Percentiles rank a stretch among this genome's conserved stretches.
phyloP scores from a whole-genome alignment of 345 rosid genomes.

The Melaleuca quinquenervia region DNA sequence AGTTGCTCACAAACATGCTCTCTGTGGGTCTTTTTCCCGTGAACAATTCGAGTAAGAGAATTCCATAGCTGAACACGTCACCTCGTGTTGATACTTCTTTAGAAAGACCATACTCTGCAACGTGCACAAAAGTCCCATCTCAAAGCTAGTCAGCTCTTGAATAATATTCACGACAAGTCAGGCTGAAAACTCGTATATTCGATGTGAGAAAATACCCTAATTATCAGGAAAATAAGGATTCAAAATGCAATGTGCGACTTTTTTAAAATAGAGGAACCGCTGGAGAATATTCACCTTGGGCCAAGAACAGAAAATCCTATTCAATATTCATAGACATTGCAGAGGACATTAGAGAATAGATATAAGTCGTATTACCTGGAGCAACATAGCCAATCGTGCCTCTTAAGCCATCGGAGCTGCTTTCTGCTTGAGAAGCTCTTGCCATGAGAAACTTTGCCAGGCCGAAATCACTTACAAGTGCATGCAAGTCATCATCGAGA shows the following conservation, averaged over 20 bases:
- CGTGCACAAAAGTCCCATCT: neutral
- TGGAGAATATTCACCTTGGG: neutral
- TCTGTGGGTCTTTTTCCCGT: slow-evolving; percentile 8
- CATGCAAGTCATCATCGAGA: slow-evolving; percentile 4
- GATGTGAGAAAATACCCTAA: too few species aligned
- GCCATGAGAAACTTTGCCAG: neutral
- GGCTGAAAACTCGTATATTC: neutral
- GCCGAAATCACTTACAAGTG: slow-evolving; percentile 11
- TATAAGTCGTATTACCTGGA: slow-evolving; percentile 7
- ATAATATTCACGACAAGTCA: neutral
- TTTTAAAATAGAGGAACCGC: too few species aligned
- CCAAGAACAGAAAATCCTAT: neutral
- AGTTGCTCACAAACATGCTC: neutral
- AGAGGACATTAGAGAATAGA: neutral
- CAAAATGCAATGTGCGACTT: too few species aligned
- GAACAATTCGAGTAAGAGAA: slow-evolving; percentile 12
- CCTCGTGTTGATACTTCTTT: neutral
- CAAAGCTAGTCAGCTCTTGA: neutral
- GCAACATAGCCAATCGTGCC: slow-evolving; percentile 16
- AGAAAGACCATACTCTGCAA: slow-evolving; percentile 10
- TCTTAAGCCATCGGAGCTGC: neutral
- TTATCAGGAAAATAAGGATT: too few species aligned
- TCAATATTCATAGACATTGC: neutral
- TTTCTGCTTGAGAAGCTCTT: neutral
- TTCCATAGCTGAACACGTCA: slow-evolving; percentile 16